Base-by-base conservation (phyloP, 139 green algal species). In the Haematococcus sp. region DNA sequence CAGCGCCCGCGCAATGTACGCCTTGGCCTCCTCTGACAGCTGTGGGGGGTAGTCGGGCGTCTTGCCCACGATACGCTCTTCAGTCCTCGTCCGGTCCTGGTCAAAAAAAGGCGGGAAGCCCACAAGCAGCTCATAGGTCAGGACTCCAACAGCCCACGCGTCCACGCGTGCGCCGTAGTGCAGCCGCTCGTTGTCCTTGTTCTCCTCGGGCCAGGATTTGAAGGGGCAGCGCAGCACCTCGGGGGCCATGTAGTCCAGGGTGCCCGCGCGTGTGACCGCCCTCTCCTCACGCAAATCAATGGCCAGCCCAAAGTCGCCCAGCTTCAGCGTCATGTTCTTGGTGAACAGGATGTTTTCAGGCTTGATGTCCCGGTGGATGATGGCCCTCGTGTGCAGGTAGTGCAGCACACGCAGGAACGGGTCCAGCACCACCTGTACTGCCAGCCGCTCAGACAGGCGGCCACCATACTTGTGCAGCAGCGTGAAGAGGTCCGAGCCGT, bases 141-240 rank as follows among this genome's bases (percentile, higher is more conserved):
- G 75, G n/a, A 97, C 87, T 43, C 92, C 93, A 51, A 95, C 87
- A 1, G 89, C 85, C 93, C 93, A 97, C 73, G 88, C 92, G 86
- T 97, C 93, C 19, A 96, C 91, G n/a, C 71, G 63, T 0, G 60
- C 71, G 43, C 40, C 46, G 73, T 89, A 89, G 59, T 85, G 77
- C 65, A 89, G 78, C 54, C 76, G 68, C 27, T 68, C 68, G 75
- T 89, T 86, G 31, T 88, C 80, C 80, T 92, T 92, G 82, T 90
- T 90, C 74, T 92, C 84, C 78, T 89, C 76, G n/a, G 87, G 87
- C 27, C 79, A 64, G 35, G 72, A 88, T 63, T 92, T 92, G 80
- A 85, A 86, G 72, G 87, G 87, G 76, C 87, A 92, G n/a, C 56
- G 71, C 46, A 84, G 64, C 43, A 88, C 82, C 77, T 90, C 83